A percentile compares a stretch with the other conserved stretches of the same genome.
phyloP scores from a whole-genome alignment of 352 stramenopile genomes.

The Globisporangium iwayamae region DNA sequence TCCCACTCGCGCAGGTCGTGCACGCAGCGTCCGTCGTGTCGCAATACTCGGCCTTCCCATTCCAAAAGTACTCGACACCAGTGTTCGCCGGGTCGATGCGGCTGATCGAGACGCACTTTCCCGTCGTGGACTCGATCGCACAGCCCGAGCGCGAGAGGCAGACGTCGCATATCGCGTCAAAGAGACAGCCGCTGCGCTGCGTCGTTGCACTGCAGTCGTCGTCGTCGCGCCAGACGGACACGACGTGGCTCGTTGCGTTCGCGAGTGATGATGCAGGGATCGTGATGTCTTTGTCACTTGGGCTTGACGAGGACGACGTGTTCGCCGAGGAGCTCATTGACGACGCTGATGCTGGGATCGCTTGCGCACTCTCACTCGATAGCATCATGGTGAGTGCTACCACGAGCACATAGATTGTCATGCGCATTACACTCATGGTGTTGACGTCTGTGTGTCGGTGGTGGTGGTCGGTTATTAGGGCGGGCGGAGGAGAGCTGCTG shows the following conservation, averaged over 20 bases:
- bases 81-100: slow-evolving; percentile 13
- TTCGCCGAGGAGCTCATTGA: background rate
- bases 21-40: slow-evolving; percentile 22
- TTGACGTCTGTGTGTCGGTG: background rate
- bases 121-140: slow-evolving; percentile 35
- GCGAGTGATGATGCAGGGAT: background rate
- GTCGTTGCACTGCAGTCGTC: slow-evolving; percentile 10
- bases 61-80: slow-evolving; percentile 24
- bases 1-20: slow-evolving; percentile 13
- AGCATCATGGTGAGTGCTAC: background rate
- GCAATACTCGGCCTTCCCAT: slow-evolving; percentile 24
- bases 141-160: slow-evolving; percentile 21
- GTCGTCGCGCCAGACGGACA: slow-evolving; percentile 12
- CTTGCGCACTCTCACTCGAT: no score
- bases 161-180: slow-evolving; percentile 14
- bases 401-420: slow-evolving; percentile 1
- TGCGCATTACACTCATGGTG: slow-evolving; percentile 3
- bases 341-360: background rate
- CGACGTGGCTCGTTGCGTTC: background rate
- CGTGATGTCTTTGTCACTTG: background rate
- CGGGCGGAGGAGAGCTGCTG: slow-evolving; percentile 10
- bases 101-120: slow-evolving; percentile 28
- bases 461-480: slow-evolving; percentile 6
- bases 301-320: background rate
- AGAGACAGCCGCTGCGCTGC: slow-evolving; percentile 10